Conservation (phyloP, 805 yeast species). For the Allodekkera sacchari region DNA sequence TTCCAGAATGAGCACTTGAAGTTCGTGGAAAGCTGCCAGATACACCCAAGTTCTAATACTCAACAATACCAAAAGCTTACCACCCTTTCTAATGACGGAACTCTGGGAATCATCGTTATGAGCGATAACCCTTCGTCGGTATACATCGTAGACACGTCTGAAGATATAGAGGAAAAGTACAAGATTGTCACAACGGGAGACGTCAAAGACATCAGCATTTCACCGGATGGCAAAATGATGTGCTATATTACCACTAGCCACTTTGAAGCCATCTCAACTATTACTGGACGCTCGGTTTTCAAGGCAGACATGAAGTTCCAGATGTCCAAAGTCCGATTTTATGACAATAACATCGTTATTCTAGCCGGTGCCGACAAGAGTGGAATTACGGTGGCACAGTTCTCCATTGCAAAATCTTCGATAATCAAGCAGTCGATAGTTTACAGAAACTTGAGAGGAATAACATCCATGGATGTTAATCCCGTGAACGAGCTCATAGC, state of each 20-base stretch:
- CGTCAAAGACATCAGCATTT: slow-evolving; percentile 58
- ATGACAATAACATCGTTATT: slow-evolving; percentile 27
- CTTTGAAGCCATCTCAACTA: slow-evolving; percentile 44
- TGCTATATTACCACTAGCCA: slow-evolving; percentile 51
- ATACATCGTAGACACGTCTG: slow-evolving; percentile 47
- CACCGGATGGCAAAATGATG: slow-evolving; percentile 57
- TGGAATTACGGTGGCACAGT: slow-evolving; percentile 35
- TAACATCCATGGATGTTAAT: slow-evolving; percentile 43
- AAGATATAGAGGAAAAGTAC: slow-evolving; percentile 42
- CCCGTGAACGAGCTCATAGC: slow-evolving; percentile 35
- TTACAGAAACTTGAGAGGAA: slow-evolving; percentile 43
- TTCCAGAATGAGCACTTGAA: slow-evolving; percentile 55
- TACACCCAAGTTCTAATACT: slow-evolving; percentile 37
- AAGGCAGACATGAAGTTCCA: slow-evolving; percentile 17
- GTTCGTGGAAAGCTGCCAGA: slow-evolving; percentile 52
- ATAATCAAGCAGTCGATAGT: slow-evolving; percentile 34
- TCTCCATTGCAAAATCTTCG: slow-evolving; percentile 32
- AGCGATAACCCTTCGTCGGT: slow-evolving; percentile 57
- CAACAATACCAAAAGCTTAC: slow-evolving; percentile 62
- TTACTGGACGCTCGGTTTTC: slow-evolving; percentile 34
- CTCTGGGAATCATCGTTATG: slow-evolving; percentile 61
- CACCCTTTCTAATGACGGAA: slow-evolving; percentile 47
- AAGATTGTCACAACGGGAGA: slow-evolving; percentile 46
- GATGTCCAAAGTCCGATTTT: slow-evolving; percentile 25
- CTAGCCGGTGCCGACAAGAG: slow-evolving; percentile 39